Evolutionary conservation across 495 filamentous ascomycete genomes (phyloP), one percentile per base, ranked within the genome.

Genomic region (Penicillium flavigenum): DNA sequence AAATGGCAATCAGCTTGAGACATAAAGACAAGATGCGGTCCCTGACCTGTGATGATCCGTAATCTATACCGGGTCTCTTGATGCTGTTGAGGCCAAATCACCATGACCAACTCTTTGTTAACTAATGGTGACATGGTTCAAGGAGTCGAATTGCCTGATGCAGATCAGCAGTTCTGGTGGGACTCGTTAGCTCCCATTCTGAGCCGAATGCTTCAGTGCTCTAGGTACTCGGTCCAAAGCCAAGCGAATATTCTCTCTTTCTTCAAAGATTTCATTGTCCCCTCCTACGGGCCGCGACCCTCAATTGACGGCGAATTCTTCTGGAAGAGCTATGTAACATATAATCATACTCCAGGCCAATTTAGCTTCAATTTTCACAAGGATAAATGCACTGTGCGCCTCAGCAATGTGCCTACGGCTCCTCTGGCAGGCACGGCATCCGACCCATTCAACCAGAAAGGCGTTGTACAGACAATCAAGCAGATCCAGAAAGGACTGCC

Each of bases 221-320:
- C 39, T 43, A 43, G 19, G 39, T 43, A 43, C 39, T 43, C 39
- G 7, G 39, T 43, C 39, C 5, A 43, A 19, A 43, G 39, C 39
- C 39, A 43, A 43, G 39, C 39, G 39, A 43, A 43, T 43, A 43
- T 43, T 43, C 39, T 43, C 39, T 43, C 39, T 43, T 43, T 43
- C 39, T 43, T 43, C 39, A 43, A 43, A 43, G 39, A 43, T 43
- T 43, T 16, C n/a, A 43, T 43, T 43, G 39, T 43, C 12, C 39
- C 39, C 12, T 43, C 39, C 39, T 43, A 43, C 39, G 39, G 39
- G 39, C 39, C 39, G n/a, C 39, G 39, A 19, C 39, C 39, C 39
- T 43, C 39, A 43, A 43, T 43, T n/a, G n/a, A 43, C 39, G 39
- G 39, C 39, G 39, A 43, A 43, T 43, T 43, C 39, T 43, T 43